Percentiles rank a stretch among this genome's conserved stretches.
Conservation (phyloP, 2,329 filamentous ascomycete species). For the Geosmithia flava region DNA sequence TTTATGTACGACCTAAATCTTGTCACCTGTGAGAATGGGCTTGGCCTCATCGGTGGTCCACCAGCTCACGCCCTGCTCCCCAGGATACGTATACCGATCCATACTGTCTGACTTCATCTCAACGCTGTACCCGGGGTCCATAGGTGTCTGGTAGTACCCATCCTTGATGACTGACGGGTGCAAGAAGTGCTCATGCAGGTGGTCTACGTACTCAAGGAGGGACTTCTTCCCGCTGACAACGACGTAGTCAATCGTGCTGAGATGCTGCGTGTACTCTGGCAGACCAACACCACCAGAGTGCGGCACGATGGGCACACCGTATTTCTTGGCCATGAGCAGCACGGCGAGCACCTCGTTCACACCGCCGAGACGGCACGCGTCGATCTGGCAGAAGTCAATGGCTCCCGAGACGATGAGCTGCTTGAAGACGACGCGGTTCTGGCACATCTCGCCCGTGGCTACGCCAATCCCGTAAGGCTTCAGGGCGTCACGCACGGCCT, state of each 20-base stretch:
- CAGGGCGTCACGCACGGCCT: conserved; percentile 70
- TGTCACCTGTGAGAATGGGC: conserved; percentile 53
- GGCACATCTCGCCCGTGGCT: conserved; percentile 89
- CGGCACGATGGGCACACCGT: conserved; percentile 70
- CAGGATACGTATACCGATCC: conserved; percentile 67
- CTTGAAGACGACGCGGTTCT: conserved; percentile 91
- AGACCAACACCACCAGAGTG: conserved; percentile 84
- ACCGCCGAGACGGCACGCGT: conserved; percentile 79
- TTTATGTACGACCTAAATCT: conserved; percentile 24
- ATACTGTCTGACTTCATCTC: conserved; percentile 89
- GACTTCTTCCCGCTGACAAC: conserved; percentile 70
- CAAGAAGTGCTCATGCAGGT: conserved; percentile 86
- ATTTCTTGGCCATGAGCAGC: conserved; percentile 71
- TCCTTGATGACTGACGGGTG: conserved; percentile 70
- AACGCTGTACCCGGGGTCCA: conserved; percentile 74
- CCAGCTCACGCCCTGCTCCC: conserved; percentile 68
- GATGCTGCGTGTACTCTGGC: conserved; percentile 87
- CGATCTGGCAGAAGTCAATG: conserved; percentile 81
- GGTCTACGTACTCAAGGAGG: conserved; percentile 84
- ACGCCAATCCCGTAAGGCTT: conserved; percentile 66
- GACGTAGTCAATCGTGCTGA: conserved; percentile 88
- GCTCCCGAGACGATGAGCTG: conserved; percentile 70
- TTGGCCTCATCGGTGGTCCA: conserved; percentile 75
- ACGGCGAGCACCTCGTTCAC: conserved; percentile 92
- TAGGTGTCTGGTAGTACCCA: conserved; percentile 80